Evolutionary conservation across 2,329 filamentous ascomycete genomes (phyloP).

Genomic region (Aspergillus puulaauensis): DNA sequence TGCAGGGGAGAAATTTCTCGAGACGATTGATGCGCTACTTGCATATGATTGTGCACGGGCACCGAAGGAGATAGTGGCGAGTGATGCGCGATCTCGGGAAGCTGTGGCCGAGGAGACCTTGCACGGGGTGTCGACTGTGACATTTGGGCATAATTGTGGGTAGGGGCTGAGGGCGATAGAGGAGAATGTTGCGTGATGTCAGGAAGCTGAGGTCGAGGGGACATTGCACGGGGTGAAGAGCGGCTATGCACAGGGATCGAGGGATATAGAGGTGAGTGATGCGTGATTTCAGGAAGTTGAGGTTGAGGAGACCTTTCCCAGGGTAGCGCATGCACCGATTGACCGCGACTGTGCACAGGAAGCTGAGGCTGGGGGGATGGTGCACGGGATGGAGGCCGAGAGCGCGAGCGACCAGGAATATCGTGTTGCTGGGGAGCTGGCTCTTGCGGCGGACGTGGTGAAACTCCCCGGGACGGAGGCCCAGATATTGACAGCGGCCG

Average conservation of each 20-base stretch:
- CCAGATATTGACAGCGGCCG: conserved; percentile 35
- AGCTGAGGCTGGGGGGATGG: conserved; percentile 4
- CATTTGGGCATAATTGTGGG: conserved; percentile 5
- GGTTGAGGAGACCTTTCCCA: conserved; percentile 1
- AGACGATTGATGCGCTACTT: conserved; percentile 16
- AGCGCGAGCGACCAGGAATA: not conserved
- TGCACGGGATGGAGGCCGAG: conserved; percentile 20
- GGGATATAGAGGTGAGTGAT: conserved; percentile 14
- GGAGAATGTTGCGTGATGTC: conserved; percentile 9
- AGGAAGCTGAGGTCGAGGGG: conserved; percentile 12
- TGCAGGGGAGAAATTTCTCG: conserved; percentile 27
- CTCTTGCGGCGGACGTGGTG: conserved; percentile 24
- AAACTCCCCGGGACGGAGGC: conserved; percentile 27
- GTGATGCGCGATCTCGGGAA: not conserved
- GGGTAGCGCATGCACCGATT: conserved; percentile 1
- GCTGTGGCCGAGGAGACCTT: conserved; percentile 2
- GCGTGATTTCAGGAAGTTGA: not conserved
- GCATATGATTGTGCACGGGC: conserved; percentile 15
- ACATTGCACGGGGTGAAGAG: conserved; percentile 18
- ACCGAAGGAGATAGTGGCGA: conserved; percentile 17
- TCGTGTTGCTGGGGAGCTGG: conserved; percentile 13
- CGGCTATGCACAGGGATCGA: conserved; percentile 9
- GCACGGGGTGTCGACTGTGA: conserved; percentile 5
- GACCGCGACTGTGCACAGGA: conserved; percentile 2
- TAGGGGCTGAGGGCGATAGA: not conserved